phyloP scores from a whole-genome alignment of 768 basidiomycete genomes.

The Rhodotorula sphaerocarpa region DNA sequence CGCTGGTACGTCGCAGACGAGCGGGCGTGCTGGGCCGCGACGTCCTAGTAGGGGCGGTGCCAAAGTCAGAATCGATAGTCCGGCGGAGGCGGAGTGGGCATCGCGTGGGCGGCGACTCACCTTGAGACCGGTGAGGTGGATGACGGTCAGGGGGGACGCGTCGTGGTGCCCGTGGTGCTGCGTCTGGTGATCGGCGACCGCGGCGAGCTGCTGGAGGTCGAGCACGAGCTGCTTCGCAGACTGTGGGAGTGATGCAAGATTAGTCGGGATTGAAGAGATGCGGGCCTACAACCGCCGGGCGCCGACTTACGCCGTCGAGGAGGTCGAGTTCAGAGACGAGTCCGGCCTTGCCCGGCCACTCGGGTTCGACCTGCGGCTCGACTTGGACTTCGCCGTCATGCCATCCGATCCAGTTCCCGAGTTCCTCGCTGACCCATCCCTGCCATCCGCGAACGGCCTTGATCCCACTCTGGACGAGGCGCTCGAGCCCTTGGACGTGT shows the following conservation, averaged over 20 bases:
- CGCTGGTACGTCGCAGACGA: conserved; percentile 17
- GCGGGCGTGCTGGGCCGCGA: conserved; percentile 10
- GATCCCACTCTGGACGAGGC: conserved; percentile 18
- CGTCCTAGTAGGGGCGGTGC: not conserved
- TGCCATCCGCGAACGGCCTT: conserved; percentile 30
- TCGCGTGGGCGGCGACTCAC: conserved; percentile 11
- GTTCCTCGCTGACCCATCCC: conserved; percentile 29
- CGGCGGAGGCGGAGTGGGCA: not conserved
- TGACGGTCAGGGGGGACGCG: conserved; percentile 5
- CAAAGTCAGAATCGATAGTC: no score
- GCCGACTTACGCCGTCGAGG: not conserved
- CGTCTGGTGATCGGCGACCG: no score
- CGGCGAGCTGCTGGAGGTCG: conserved; percentile 19
- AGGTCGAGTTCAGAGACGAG: conserved; percentile 25
- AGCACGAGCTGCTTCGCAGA: not conserved
- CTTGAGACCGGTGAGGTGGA: conserved; percentile 31
- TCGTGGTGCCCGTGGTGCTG: no score
- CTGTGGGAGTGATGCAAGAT: not conserved
- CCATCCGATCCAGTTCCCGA: conserved; percentile 27
- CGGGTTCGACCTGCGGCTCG: conserved; percentile 1
- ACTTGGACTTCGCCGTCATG: not conserved
- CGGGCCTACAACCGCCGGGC: no score
- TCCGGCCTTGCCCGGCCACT: not conserved
- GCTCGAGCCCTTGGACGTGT: conserved; percentile 12
- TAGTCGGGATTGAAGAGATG: no score